Evolutionary conservation across 176 grass and related monocot species (phyloP).

Genomic region (Oryza punctata): DNA sequence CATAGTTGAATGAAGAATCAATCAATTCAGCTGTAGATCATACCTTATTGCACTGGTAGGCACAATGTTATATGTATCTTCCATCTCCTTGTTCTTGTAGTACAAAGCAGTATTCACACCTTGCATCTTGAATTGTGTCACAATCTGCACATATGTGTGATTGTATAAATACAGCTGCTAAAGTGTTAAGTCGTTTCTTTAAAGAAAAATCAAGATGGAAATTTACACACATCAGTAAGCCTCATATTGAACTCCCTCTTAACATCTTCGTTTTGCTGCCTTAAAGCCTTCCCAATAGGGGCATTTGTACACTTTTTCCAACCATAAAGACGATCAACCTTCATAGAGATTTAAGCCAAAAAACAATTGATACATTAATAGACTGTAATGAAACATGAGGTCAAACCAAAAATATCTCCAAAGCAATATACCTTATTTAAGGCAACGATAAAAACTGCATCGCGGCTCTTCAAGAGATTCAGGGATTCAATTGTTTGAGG

Average conservation of each 20-base stretch:
- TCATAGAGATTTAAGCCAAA: constrained; percentile 31
- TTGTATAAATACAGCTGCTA: constrained; percentile 1
- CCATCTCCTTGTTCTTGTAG: constrained; percentile 93
- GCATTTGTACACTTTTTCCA: constrained; percentile 77
- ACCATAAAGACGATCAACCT: constrained; percentile 98
- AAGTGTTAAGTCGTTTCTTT: not conserved
- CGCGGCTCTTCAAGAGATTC: constrained; percentile 77
- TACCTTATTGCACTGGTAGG: constrained; percentile 94
- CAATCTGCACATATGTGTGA: constrained; percentile 57
- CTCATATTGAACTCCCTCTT: constrained; percentile 91
- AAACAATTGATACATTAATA: constrained; percentile 29
- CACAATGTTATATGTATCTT: constrained; percentile 91
- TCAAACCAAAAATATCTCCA: not conserved
- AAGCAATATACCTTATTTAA: constrained; percentile 87
- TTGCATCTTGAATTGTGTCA: constrained; percentile 88
- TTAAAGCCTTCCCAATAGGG: constrained; percentile 77
- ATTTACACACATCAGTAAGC: constrained; percentile 71
- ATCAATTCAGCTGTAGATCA: constrained; percentile 12
- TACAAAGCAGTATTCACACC: constrained; percentile 94
- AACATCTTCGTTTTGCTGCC: constrained; percentile 88
- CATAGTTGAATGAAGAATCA: not conserved
- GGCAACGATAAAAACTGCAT: constrained; percentile 91
- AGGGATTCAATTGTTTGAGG: constrained; percentile 92
- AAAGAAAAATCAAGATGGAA: constrained; percentile 14
- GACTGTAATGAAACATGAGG: not conserved